Percentiles rank a stretch among this genome's conserved stretches.
Conservation (phyloP, 176 grass and related monocot genomes). For the Tuctoria greenei region DNA sequence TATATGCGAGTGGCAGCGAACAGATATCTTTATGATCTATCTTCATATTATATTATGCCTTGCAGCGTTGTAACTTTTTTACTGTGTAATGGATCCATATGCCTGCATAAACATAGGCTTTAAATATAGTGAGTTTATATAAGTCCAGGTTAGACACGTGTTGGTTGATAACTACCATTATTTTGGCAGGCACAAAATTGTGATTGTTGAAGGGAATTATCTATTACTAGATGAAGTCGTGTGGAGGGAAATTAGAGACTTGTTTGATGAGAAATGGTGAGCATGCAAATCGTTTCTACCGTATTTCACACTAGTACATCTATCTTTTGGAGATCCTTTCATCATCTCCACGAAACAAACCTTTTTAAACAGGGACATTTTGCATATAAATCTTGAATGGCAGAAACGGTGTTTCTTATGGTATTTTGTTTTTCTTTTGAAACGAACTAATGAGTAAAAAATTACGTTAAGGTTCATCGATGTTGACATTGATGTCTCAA, state of each 20-base stretch:
- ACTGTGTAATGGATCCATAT: background rate
- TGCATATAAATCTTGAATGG: slow-evolving; percentile 2
- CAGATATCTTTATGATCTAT: background rate
- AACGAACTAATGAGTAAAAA: slow-evolving; percentile 14
- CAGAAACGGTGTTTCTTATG: slow-evolving; percentile 9
- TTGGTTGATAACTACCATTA: slow-evolving; percentile 9
- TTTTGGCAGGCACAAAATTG: slow-evolving; percentile 75
- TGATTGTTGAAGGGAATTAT: slow-evolving; percentile 91
- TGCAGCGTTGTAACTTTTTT: background rate
- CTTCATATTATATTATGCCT: slow-evolving; percentile 3
- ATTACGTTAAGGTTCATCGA: slow-evolving; percentile 69
- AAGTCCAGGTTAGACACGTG: background rate
- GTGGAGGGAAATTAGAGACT: slow-evolving; percentile 69
- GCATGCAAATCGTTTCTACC: slow-evolving; percentile 6
- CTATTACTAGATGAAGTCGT: slow-evolving; percentile 69
- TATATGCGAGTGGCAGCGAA: background rate
- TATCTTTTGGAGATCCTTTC: background rate
- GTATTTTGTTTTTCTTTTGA: background rate
- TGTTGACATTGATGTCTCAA: slow-evolving; percentile 76
- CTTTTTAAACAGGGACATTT: background rate
- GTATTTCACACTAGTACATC: background rate
- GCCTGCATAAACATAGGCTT: background rate
- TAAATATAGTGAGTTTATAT: background rate
- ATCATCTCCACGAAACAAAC: slow-evolving; percentile 14
- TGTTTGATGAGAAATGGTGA: slow-evolving; percentile 96